These are phyloP conservation scores for Silene vulgaris DNA, from an alignment of 179 eudicot species.

Conservation along the genomic window DNA sequence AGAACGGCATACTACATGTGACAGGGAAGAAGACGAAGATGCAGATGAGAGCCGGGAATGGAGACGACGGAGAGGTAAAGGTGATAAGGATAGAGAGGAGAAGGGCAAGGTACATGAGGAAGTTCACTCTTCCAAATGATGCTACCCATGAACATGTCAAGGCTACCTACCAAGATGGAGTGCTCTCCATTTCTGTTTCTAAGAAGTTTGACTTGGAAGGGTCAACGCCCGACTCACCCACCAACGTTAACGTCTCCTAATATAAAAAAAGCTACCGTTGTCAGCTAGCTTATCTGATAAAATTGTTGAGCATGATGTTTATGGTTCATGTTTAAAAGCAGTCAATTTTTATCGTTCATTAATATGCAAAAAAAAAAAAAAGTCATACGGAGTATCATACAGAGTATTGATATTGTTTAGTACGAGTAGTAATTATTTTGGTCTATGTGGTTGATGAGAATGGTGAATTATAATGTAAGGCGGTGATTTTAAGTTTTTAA, in stretches of 20 bases:
- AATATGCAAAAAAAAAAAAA: too few relatives aligned
- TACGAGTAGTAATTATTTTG: not conserved
- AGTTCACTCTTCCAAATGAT: slow-evolving; percentile 32
- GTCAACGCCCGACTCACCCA: slow-evolving; percentile 8
- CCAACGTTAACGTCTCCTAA: slow-evolving; percentile 18
- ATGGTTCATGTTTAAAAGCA: too few relatives aligned
- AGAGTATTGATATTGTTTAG: too few relatives aligned
- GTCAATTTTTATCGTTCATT: too few relatives aligned
- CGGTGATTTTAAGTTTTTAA: too few relatives aligned
- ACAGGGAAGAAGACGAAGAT: slow-evolving; percentile 38
- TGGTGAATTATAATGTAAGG: not conserved
- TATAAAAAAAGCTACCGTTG: not conserved
- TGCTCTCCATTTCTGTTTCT: slow-evolving; percentile 38
- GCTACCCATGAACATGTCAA: slow-evolving; percentile 34
- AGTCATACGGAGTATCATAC: too few relatives aligned
- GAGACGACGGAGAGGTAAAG: slow-evolving; percentile 21
- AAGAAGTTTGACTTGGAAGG: slow-evolving; percentile 14
- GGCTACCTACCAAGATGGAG: slow-evolving; percentile 43
- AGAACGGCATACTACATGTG: slow-evolving; percentile 37
- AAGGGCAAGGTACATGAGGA: slow-evolving; percentile 44
- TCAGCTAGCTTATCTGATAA: not conserved
- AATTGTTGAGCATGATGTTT: not conserved
- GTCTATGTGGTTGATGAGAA: not conserved
- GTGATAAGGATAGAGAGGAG: slow-evolving; percentile 38
- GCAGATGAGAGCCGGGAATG: not conserved